A percentile compares a stretch with the other conserved stretches of the same genome.
Evolutionary conservation across 2,329 filamentous ascomycete species (phyloP).

Genomic region (Plectosphaerella plurivora): DNA sequence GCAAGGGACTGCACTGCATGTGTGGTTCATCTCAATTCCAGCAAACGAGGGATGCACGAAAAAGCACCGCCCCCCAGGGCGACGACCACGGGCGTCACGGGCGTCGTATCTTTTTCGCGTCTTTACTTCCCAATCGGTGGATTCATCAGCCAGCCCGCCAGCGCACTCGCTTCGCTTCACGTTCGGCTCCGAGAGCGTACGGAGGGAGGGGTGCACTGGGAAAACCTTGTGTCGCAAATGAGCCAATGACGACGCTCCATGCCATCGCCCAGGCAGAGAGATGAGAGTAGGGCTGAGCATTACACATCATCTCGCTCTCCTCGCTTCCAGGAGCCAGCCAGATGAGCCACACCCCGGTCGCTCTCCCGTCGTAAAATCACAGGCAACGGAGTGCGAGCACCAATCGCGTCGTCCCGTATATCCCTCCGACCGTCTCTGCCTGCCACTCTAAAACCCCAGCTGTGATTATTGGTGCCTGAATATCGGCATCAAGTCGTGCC

Average conservation of each 20-base stretch:
- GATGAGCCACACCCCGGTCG: too few species aligned
- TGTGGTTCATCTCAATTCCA: too few species aligned
- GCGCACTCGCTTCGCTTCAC: too few species aligned
- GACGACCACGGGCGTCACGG: too few species aligned
- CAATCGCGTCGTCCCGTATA: too few species aligned
- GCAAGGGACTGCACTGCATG: too few species aligned
- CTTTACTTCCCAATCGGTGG: background rate
- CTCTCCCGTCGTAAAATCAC: background rate
- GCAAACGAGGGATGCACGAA: background rate
- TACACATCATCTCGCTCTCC: background rate
- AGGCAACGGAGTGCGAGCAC: background rate
- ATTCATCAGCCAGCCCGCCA: background rate
- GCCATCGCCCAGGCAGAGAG: background rate
- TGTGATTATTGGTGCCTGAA: background rate
- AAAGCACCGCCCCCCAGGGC: background rate
- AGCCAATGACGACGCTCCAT: background rate
- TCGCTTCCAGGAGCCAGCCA: too few species aligned
- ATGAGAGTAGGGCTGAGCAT: slow-evolving; percentile 2
- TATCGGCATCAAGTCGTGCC: background rate
- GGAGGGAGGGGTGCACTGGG: background rate
- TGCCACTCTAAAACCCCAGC: too few species aligned
- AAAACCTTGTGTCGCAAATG: background rate
- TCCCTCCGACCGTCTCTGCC: too few species aligned
- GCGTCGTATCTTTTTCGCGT: background rate
- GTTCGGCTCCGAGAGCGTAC: background rate